These are phyloP conservation scores for Monosporascus cannonballus DNA, from an alignment of 2,329 filamentous ascomycete genomes.

Conservation along the genomic window DNA sequence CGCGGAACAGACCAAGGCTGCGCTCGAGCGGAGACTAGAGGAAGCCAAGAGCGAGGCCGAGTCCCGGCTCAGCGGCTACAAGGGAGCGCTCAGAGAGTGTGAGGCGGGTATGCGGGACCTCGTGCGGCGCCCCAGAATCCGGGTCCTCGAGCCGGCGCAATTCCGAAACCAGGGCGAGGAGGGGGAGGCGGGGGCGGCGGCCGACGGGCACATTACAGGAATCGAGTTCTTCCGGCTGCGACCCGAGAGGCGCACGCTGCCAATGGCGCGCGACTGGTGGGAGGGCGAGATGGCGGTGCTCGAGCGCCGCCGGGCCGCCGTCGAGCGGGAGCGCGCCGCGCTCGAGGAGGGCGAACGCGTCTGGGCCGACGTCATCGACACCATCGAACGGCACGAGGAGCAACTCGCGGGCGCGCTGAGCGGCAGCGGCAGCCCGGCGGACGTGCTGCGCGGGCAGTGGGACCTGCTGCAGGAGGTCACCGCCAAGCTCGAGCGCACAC, in stretches of 20 bases:
- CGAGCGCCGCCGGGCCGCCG: constrained; percentile 46
- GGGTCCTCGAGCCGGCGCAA: constrained; percentile 44
- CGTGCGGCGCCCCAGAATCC: constrained; percentile 50
- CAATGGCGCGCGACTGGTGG: constrained; percentile 69
- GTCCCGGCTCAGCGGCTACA: constrained; percentile 66
- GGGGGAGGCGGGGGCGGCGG: constrained; percentile 10
- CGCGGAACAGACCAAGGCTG: constrained; percentile 54
- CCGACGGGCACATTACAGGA: constrained; percentile 27
- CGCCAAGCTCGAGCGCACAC: constrained; percentile 44
- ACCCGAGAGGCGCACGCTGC: constrained; percentile 58
- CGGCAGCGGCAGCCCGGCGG: constrained; percentile 23
- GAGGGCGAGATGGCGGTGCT: constrained; percentile 54
- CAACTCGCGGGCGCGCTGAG: constrained; percentile 14
- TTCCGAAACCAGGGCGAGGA: constrained; percentile 20
- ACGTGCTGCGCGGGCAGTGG: constrained; percentile 41
- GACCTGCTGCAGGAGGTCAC: constrained; percentile 51
- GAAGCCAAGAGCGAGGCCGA: constrained; percentile 61
- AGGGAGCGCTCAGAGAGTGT: constrained; percentile 58
- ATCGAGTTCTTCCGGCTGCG: constrained; percentile 54
- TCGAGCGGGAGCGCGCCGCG: constrained; percentile 57
- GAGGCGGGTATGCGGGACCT: constrained; percentile 57
- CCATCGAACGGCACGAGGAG: constrained; percentile 60
- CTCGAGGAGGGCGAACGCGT: constrained; percentile 60
- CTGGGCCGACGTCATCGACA: constrained; percentile 57
- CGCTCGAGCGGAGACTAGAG: constrained; percentile 53